phyloP scores from a whole-genome alignment of 495 filamentous ascomycete species.

The Penicillium atrosanguineum region DNA sequence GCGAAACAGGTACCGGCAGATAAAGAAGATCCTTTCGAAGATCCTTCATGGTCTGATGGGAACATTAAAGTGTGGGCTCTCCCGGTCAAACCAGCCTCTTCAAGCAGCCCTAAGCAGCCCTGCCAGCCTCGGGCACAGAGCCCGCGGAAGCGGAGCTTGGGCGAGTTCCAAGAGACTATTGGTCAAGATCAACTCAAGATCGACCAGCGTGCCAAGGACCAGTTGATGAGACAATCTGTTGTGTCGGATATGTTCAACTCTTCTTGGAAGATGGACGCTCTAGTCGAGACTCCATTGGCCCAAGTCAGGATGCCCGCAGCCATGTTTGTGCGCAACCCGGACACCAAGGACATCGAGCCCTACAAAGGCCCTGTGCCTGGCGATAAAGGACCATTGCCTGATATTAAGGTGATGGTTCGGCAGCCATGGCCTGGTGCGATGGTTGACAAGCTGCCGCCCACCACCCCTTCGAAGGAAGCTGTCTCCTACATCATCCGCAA shows the following conservation, averaged over 20 bases:
- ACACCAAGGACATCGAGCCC: slow-evolving; percentile 60
- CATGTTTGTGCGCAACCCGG: slow-evolving; percentile 63
- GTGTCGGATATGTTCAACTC: slow-evolving; percentile 82
- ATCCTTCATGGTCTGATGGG: slow-evolving; percentile 70
- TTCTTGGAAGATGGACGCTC: slow-evolving; percentile 65
- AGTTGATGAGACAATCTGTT: slow-evolving; percentile 55
- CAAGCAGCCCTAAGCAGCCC: neutral
- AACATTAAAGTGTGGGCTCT: slow-evolving; percentile 83
- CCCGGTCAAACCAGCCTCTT: slow-evolving; percentile 43
- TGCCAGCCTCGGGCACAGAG: slow-evolving; percentile 24
- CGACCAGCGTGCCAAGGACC: slow-evolving; percentile 35
- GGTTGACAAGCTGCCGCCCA: slow-evolving; percentile 61
- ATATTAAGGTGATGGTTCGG: slow-evolving; percentile 73
- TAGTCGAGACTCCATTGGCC: slow-evolving; percentile 61
- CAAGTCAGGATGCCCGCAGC: slow-evolving; percentile 65
- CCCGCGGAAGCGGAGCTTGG: slow-evolving; percentile 61
- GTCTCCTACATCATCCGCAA: slow-evolving; percentile 82
- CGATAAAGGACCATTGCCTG: slow-evolving; percentile 43
- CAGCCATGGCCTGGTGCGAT: slow-evolving; percentile 79
- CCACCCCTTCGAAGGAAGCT: slow-evolving; percentile 60
- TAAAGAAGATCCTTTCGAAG: slow-evolving; percentile 35
- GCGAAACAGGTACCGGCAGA: slow-evolving; percentile 12
- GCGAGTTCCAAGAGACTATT: slow-evolving; percentile 48
- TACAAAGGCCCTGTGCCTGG: slow-evolving; percentile 67
- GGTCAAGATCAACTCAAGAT: slow-evolving; percentile 1